Percentiles rank a stretch among this genome's conserved stretches.
Conservation (phyloP, 1,284 basidiomycete species). For the Marasmius tenuissimus region DNA sequence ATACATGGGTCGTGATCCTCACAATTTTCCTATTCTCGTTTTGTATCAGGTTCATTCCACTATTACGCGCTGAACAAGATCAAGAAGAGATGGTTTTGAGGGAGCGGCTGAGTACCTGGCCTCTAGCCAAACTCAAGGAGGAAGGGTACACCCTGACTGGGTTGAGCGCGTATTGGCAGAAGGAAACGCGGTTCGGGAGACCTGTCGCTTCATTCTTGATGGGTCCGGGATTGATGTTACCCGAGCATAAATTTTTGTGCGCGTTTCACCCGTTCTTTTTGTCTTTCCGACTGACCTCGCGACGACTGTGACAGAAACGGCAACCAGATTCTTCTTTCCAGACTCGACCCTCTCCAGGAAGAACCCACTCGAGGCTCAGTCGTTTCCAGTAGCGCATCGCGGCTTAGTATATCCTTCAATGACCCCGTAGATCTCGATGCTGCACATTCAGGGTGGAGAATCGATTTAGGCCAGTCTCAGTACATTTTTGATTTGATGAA, state of each 20-base stretch:
- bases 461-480: slow-evolving; percentile 74
- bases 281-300: neutral
- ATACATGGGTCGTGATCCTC: neutral
- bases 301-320: slow-evolving; percentile 49
- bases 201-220: slow-evolving; percentile 61
- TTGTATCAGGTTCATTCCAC: slow-evolving; percentile 54
- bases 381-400: slow-evolving; percentile 43
- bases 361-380: slow-evolving; percentile 57
- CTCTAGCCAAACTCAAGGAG: slow-evolving; percentile 51
- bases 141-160: slow-evolving; percentile 73
- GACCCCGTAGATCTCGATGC: slow-evolving; percentile 44
- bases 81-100: slow-evolving; percentile 59
- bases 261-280: slow-evolving; percentile 22
- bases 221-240: slow-evolving; percentile 57
- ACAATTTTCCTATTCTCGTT: neutral
- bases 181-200: slow-evolving; percentile 57
- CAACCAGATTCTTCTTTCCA: slow-evolving; percentile 63
- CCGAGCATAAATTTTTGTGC: slow-evolving; percentile 64
- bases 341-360: slow-evolving; percentile 58
- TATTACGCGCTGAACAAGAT: slow-evolving; percentile 64
- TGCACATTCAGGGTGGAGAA: slow-evolving; percentile 55
- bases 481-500: slow-evolving; percentile 72
- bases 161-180: slow-evolving; percentile 64
- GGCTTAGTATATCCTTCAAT: slow-evolving; percentile 59
- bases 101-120: slow-evolving; percentile 67